Evolutionary conservation across 805 yeast genomes (phyloP), one percentile per base, ranked within the genome.

Genomic region (Candida caryicola): DNA sequence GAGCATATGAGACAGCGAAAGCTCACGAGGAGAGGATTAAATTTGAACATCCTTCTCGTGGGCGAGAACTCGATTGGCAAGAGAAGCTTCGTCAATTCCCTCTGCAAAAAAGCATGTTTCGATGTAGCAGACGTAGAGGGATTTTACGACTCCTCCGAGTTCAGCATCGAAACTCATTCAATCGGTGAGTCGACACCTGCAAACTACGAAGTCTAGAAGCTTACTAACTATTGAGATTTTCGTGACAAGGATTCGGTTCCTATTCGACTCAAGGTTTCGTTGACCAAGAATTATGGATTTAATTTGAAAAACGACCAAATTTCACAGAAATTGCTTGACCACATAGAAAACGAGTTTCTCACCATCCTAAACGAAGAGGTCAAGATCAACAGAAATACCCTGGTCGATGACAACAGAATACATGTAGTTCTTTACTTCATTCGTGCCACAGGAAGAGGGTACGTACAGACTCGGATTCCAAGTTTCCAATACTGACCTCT

Each of bases 71-170:
- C 72, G 13, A 54, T 59, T 33, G 87, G 89, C 1, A 87, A 86
- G 56, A 77, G 87, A 3, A 79, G 91, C 1, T 86, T 89, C 46
- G 66, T 88, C 50, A 86, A 90, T 68, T 81, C 95, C 6, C 70
- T 90, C 45, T 85, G 47, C 31, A 39, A 39, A n/a, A 30, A 19
- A 19, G 34, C 34, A 2, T 39, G 17, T 26, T 46, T 39, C 26
- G 10, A 10, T 10, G n/a, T n/a, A n/a, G n/a, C n/a, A n/a, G 25
- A 21, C 7, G 25, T 21, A 21, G 36, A 31, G 4, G 23, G 27
- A 13, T 26, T 32, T 5, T 31, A 29, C 10, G 40, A 37, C 2
- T 32, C 32, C 23, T 37, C 39, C 18, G 46, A 39, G 2, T 32
- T 47, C 17, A 19, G n/a, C 17, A 41, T 51, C 17, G 47, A 47